phyloP scores from a whole-genome alignment of 2,329 filamentous ascomycete genomes.

The Thermothelomyces thermophilus region DNA sequence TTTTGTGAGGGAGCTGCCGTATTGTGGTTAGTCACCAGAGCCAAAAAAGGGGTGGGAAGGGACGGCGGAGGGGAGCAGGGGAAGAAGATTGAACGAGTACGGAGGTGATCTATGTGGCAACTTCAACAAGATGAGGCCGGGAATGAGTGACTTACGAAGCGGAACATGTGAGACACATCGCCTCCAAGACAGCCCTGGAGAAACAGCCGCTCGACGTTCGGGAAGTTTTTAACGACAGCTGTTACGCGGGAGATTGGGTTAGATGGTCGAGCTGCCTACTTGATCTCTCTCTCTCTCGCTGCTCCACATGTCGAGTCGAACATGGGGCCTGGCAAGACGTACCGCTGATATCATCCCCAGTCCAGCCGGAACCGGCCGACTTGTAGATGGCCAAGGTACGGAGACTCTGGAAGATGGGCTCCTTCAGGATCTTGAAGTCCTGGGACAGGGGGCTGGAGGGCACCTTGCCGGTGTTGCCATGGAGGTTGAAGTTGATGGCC shows the following conservation, averaged over 20 bases:
- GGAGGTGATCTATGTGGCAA: too few relatives aligned
- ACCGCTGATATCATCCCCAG: not conserved
- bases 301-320: too few relatives aligned
- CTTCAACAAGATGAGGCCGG: too few relatives aligned
- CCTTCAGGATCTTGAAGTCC: not conserved
- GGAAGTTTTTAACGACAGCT: not conserved
- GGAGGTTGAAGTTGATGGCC: constrained; percentile 4
- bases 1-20: not conserved
- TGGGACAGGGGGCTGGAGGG: not conserved
- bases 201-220: not conserved
- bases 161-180: not conserved
- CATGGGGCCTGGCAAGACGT: not conserved
- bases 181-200: not conserved
- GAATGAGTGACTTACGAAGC: not conserved
- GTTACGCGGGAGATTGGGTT: not conserved
- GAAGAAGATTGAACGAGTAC: too few relatives aligned
- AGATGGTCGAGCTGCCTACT: not conserved
- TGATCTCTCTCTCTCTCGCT: too few relatives aligned
- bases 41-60: too few relatives aligned
- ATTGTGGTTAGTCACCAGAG: not conserved
- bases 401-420: not conserved
- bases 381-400: constrained; percentile 1
- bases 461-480: not conserved
- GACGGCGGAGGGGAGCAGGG: too few relatives aligned
- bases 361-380: not conserved